These are phyloP conservation scores for Xerocomus brunneocitrinus DNA, from an alignment of 768 basidiomycete species.

Conservation along the genomic window DNA sequence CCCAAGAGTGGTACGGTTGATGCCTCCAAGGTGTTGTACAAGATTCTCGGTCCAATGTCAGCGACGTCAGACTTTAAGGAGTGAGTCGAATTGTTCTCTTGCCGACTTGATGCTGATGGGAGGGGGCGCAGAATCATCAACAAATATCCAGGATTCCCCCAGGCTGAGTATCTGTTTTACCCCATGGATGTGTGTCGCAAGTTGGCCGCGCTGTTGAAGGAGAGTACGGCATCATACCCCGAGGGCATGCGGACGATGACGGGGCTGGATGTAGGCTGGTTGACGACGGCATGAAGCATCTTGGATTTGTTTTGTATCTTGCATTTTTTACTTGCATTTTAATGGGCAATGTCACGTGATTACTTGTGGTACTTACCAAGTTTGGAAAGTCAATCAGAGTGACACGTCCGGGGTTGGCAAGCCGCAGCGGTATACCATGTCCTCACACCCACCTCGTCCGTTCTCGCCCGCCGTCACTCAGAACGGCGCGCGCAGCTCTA, in stretches of 20 bases:
- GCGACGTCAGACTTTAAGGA: conserved; percentile 30
- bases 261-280: conserved; percentile 78
- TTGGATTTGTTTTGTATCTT: background rate
- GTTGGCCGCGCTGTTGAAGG: conserved; percentile 63
- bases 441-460: conserved; percentile 28
- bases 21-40: conserved; percentile 84
- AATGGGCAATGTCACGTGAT: conserved; percentile 9
- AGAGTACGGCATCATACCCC: conserved; percentile 76
- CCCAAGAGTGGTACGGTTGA: conserved; percentile 58
- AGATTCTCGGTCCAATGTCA: conserved; percentile 62
- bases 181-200: conserved; percentile 73
- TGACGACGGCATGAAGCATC: conserved; percentile 28
- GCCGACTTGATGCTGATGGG: conserved; percentile 1
- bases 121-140: conserved; percentile 44
- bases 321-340: background rate
- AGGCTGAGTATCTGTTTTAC: conserved; percentile 85
- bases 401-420: conserved; percentile 2
- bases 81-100: conserved; percentile 6
- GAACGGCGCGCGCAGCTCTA: conserved; percentile 34
- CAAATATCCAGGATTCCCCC: conserved; percentile 77
- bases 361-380: background rate
- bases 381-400: conserved; percentile 8
- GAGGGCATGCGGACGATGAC: conserved; percentile 74
- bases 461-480: conserved; percentile 24
- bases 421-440: conserved; percentile 9